Evolutionary conservation across 306 rosid genomes (phyloP).

Genomic region (Vigna trinervia): DNA sequence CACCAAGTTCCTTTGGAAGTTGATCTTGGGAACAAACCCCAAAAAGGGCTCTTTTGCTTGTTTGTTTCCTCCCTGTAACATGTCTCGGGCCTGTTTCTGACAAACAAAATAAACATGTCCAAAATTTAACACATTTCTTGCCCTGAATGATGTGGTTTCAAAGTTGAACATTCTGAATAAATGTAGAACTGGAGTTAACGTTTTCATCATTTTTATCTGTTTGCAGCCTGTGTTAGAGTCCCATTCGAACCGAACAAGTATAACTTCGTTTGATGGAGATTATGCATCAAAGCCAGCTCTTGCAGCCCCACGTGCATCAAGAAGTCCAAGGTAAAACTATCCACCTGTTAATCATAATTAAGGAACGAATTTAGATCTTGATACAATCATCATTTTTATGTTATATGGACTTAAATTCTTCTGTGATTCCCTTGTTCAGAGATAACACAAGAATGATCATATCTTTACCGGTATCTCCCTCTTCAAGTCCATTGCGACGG

Average conservation of each 20-base stretch:
- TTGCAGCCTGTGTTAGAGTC: slow-evolving; percentile 54
- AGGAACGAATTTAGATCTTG: slow-evolving; percentile 10
- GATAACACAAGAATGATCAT: slow-evolving; percentile 71
- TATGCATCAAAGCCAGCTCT: slow-evolving; percentile 48
- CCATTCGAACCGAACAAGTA: slow-evolving; percentile 50
- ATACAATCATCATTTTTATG: slow-evolving; percentile 8
- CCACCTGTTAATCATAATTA: slow-evolving; percentile 26
- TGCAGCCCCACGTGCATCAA: slow-evolving; percentile 47
- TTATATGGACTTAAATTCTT: slow-evolving; percentile 16
- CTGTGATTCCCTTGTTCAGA: slow-evolving; percentile 55
- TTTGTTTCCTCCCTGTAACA: not conserved
- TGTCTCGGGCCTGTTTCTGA: slow-evolving; percentile 24
- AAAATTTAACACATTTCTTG: slow-evolving; percentile 4
- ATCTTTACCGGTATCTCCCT: slow-evolving; percentile 92
- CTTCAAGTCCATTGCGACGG: slow-evolving; percentile 90
- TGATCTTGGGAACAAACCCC: not conserved
- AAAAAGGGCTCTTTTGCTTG: slow-evolving; percentile 15
- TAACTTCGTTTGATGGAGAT: slow-evolving; percentile 53
- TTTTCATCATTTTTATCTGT: slow-evolving; percentile 28
- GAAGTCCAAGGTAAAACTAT: slow-evolving; percentile 54
- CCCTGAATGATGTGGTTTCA: slow-evolving; percentile 25
- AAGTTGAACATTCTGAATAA: slow-evolving; percentile 34
- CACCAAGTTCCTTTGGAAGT: slow-evolving; percentile 19
- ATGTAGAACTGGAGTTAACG: slow-evolving; percentile 38
- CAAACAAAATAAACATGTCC: not conserved